Percentiles rank a stretch among this genome's conserved stretches.
phyloP scores from a whole-genome alignment of 2,329 filamentous ascomycete genomes.

The Cladosporium sp. region DNA sequence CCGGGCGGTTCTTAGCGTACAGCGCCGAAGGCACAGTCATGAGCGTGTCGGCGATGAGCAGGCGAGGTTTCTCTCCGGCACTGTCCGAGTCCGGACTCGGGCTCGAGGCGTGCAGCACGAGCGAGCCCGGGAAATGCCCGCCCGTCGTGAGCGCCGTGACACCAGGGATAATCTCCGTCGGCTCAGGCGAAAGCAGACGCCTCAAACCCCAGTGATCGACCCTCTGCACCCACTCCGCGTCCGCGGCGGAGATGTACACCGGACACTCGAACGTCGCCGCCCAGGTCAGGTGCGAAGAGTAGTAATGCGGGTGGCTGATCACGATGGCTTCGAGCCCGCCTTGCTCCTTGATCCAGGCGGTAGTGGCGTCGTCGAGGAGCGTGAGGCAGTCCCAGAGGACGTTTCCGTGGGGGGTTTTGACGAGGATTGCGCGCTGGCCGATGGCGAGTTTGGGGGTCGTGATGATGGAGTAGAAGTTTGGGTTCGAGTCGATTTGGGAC shows the following conservation, averaged over 20 bases:
- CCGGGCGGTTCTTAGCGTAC: slow-evolving; percentile 42
- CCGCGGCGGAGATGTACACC: slow-evolving; percentile 67
- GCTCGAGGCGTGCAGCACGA: slow-evolving; percentile 58
- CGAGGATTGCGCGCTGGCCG: slow-evolving; percentile 70
- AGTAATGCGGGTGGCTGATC: slow-evolving; percentile 72
- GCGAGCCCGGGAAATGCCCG: slow-evolving; percentile 76
- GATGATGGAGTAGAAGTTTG: slow-evolving; percentile 46
- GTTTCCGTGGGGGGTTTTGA: slow-evolving; percentile 66
- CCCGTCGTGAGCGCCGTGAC: slow-evolving; percentile 68
- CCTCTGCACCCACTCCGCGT: slow-evolving; percentile 63
- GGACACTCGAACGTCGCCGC: slow-evolving; percentile 66
- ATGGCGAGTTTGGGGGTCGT: slow-evolving; percentile 62
- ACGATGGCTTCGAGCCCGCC: slow-evolving; percentile 71
- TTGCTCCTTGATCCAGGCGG: slow-evolving; percentile 56
- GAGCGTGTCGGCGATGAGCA: slow-evolving; percentile 78
- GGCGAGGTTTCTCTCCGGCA: slow-evolving; percentile 41
- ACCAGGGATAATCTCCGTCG: slow-evolving; percentile 45
- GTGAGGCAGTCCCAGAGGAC: slow-evolving; percentile 79
- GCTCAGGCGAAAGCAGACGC: slow-evolving; percentile 47
- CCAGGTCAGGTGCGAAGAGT: slow-evolving; percentile 75
- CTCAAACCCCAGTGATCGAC: slow-evolving; percentile 43
- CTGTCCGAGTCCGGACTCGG: slow-evolving; percentile 26
- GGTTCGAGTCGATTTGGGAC: slow-evolving; percentile 45
- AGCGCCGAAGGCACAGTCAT: slow-evolving; percentile 61
- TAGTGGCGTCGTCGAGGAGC: slow-evolving; percentile 65